These are phyloP conservation scores for Hortaea werneckii DNA, from an alignment of 2,329 filamentous ascomycete genomes.

Conservation along the genomic window DNA sequence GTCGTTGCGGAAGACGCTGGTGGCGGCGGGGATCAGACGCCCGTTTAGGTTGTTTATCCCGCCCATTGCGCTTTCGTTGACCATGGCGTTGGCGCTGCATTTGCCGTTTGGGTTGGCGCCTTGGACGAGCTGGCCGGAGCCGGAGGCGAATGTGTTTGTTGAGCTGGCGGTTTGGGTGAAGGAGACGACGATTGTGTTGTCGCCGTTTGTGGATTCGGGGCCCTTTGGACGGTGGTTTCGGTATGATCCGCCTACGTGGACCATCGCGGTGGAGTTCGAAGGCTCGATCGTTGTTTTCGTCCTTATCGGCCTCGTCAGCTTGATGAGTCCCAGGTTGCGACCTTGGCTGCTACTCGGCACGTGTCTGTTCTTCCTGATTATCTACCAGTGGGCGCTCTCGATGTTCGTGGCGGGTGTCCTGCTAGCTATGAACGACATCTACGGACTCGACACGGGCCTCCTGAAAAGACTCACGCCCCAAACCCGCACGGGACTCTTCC, in stretches of 20 bases:
- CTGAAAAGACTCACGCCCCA: not conserved
- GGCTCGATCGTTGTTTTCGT: conserved; percentile 55
- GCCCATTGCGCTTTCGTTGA: conserved; percentile 43
- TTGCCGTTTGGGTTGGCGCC: conserved; percentile 35
- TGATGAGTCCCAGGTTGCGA: conserved; percentile 42
- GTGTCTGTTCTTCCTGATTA: conserved; percentile 35
- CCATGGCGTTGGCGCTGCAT: conserved; percentile 44
- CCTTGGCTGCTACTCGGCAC: not conserved
- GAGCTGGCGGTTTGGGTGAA: conserved; percentile 39
- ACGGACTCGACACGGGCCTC: conserved; percentile 27
- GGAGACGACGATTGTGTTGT: conserved; percentile 51
- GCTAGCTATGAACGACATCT: conserved; percentile 54
- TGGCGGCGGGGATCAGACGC: conserved; percentile 36
- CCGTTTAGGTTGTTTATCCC: conserved; percentile 39
- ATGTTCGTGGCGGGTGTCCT: conserved; percentile 41
- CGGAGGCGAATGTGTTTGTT: conserved; percentile 30
- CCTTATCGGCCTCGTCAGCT: conserved; percentile 39
- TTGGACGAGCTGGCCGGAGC: conserved; percentile 10
- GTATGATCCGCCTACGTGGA: conserved; percentile 33
- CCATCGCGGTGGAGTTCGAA: conserved; percentile 51
- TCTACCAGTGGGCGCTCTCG: conserved; percentile 39
- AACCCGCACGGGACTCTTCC: not conserved
- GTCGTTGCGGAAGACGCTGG: not conserved
- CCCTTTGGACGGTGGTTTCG: conserved; percentile 36
- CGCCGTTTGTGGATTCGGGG: conserved; percentile 34